Evolutionary conservation across 1,284 basidiomycete genomes (phyloP).

Genomic region (Porodaedalea pini): DNA sequence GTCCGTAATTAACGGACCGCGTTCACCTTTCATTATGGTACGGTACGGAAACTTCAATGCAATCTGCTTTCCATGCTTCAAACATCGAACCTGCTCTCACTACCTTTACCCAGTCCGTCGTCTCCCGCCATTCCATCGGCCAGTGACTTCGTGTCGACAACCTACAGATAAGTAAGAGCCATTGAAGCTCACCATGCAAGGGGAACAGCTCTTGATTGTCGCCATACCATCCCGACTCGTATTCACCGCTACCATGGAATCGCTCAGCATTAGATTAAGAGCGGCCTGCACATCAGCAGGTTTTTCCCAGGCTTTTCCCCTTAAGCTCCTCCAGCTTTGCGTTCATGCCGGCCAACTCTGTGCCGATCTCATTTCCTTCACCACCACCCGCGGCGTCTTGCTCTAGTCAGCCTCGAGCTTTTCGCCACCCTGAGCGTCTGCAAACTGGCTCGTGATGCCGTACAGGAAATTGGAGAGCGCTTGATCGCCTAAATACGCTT

Average conservation of each 20-base stretch:
- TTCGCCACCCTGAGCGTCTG: conserved; percentile 85
- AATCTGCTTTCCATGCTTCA: too few species aligned
- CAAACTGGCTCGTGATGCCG: conserved; percentile 82
- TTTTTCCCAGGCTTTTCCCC: too few species aligned
- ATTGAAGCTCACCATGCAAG: conserved; percentile 66
- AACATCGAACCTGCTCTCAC: too few species aligned
- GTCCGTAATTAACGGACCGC: too few species aligned
- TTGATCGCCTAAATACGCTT: conserved; percentile 89
- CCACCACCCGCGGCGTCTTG: conserved; percentile 74
- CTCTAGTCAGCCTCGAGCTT: conserved; percentile 88
- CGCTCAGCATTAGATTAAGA: conserved; percentile 75
- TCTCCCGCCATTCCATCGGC: too few species aligned
- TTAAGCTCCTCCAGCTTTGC: conserved; percentile 87
- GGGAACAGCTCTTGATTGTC: conserved; percentile 56
- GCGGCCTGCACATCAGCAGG: conserved; percentile 69
- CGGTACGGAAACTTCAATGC: too few species aligned
- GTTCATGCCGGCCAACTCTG: conserved; percentile 74
- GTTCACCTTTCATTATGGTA: too few species aligned
- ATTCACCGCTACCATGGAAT: conserved; percentile 60
- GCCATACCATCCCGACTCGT: conserved; percentile 34
- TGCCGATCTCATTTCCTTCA: conserved; percentile 92
- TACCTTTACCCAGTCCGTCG: too few species aligned
- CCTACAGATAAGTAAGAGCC: too few species aligned
- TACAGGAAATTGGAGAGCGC: conserved; percentile 74
- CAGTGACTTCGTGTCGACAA: too few species aligned